Base-by-base conservation (phyloP, 2,329 filamentous ascomycete species). In the Nigrospora oryzae region DNA sequence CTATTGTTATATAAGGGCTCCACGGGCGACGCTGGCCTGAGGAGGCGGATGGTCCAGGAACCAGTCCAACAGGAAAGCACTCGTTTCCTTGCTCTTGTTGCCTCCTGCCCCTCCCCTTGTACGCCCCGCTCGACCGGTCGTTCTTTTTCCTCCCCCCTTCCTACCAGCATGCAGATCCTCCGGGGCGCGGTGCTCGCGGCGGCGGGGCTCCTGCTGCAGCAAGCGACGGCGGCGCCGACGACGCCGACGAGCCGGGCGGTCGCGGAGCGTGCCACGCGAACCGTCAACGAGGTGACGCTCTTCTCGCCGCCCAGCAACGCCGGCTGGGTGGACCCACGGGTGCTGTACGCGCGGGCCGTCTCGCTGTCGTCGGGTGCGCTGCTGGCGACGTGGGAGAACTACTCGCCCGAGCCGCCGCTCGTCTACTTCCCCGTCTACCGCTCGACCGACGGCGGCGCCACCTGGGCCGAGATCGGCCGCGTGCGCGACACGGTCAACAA, bases 401-500 rank as follows among this genome's bases (percentile, higher is more conserved):
- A 77, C 62, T 71, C 69, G n/a, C 72, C 71, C 8, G 69, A 81
- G 52, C 76, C 75, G 15, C 77, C 75, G 1, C 56, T 64, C 1
- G 74, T 77, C 11, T 66, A 65, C 58, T 81, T 78, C 56, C 79
- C 74, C 44, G 70, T 78, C 51, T 75, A 67, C 54, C 61, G 66
- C 49, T 77, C 72, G 34, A 63, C 55, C n/a, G 75, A 82, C 54
- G 63, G 67, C 32, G 78, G 79, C 13, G 55, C 67, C 43, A 79
- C 74, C 2, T 88, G 84, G 84, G 67, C 68, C n/a, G 73, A 83
- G 56, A 67, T 84, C 40, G 78, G 80, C 5, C 70, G 71, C 14
- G 76, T 87, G 11, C 66, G 75, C 11, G 84, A 88, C 57, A 70
- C 75, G 40, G 77, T 75, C 32, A 81, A 84, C 51, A 73, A 73